phyloP scores from a whole-genome alignment of 2,329 filamentous ascomycete species.

The Xylariaceae sp. region DNA sequence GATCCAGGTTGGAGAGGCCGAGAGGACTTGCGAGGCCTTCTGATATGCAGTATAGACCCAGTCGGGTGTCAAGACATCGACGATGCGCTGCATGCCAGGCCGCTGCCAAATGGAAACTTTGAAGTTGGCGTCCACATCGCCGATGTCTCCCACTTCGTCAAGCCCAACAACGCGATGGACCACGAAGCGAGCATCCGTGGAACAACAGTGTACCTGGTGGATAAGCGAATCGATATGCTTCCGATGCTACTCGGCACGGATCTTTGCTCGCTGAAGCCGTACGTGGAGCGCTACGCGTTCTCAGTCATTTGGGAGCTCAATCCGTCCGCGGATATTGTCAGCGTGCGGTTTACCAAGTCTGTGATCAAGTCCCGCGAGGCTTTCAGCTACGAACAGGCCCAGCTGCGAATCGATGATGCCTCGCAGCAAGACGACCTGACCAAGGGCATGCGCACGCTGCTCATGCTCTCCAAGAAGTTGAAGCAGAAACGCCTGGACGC shows the following conservation, averaged over 20 bases:
- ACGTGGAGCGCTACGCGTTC: slow-evolving; percentile 90
- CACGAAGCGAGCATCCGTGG: slow-evolving; percentile 87
- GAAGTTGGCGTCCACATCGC: slow-evolving; percentile 98
- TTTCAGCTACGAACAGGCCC: slow-evolving; percentile 95
- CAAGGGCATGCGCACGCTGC: slow-evolving; percentile 75
- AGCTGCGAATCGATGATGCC: slow-evolving; percentile 83
- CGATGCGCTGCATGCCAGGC: slow-evolving; percentile 83
- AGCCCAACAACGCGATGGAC: slow-evolving; percentile 96
- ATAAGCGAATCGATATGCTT: slow-evolving; percentile 99
- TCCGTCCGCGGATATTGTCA: slow-evolving; percentile 75
- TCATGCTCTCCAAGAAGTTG: slow-evolving; percentile 86
- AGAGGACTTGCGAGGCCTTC: slow-evolving; percentile 72
- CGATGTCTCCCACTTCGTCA: slow-evolving; percentile 98
- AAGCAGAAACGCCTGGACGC: slow-evolving; percentile 95
- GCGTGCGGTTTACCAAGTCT: slow-evolving; percentile 87
- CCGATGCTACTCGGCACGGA: slow-evolving; percentile 94
- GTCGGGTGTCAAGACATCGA: slow-evolving; percentile 97
- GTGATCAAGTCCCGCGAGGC: slow-evolving; percentile 95
- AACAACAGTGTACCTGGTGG: slow-evolving; percentile 94
- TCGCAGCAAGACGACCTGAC: slow-evolving; percentile 87
- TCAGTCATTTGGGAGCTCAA: slow-evolving; percentile 86
- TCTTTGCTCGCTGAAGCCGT: slow-evolving; percentile 91
- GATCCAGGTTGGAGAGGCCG: slow-evolving; percentile 84
- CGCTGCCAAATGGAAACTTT: slow-evolving; percentile 83
- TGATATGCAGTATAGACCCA: slow-evolving; percentile 97